Base-by-base conservation (phyloP, 305 asterid genomes). In the Solanum hybrid region DNA sequence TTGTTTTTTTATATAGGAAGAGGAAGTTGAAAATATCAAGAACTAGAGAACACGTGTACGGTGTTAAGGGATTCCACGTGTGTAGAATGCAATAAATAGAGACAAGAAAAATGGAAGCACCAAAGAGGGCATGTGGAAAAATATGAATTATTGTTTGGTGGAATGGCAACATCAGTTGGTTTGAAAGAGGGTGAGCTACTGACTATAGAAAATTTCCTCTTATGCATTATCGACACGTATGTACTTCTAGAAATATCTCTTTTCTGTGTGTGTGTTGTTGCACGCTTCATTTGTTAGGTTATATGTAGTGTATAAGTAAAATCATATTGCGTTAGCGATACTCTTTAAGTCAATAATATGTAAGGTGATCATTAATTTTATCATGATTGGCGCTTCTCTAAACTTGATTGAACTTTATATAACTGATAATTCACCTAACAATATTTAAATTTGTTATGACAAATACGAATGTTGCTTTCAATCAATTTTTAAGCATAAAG, bases 41-140 rank as follows among this genome's bases (percentile, higher is more conserved):
- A 83, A 29, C 4, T 11, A 27, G 36, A 45, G 45, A 24, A 26
- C 1, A 0, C 4, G 65, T 72, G 73, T 85, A 86, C 89, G 94
- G 94, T 79, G 15, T 11, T 13, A 20, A 17, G 38, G 6, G 33
- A 41, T 3, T 24, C 90, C 95, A 91, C 95, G 93, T 89, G 95
- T 73, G 73, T 10, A 26, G 61, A 24, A 13, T 89, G 87, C 29
- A 76, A 65, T 29, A 61, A 82, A 88, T 51, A 4, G 27, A 51
- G 89, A 2, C 1, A 88, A 27, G 33, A 17, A n/a, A 12, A 36
- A 61, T 72, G 45, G 32, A 7, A 79, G 22, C 34, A 88, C 87
- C 80, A 33, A n/a, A 10, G 32, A 32, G 37, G 20, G 51, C 22
- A 87, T 2, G 32, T 70, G 87, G 79, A 8, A 14, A 76, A 5